Conservation (phyloP, 2,329 filamentous ascomycete genomes). For the Aspergillus fischeri region DNA sequence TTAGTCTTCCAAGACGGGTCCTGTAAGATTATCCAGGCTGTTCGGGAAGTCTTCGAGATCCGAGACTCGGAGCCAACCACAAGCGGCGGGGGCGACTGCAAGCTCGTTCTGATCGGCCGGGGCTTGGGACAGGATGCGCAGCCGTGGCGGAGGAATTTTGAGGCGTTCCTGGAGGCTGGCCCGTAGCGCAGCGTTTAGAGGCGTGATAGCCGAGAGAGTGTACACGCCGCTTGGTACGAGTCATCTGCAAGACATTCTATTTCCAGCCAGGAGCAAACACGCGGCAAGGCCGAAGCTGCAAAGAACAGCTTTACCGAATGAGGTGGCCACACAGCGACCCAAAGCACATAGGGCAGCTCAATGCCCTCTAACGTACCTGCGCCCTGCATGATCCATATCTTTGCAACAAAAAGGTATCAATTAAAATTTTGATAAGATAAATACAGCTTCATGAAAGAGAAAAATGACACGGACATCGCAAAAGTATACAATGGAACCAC, state of each 20-base stretch:
- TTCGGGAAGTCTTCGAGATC: conserved; percentile 90
- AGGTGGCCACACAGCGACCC: neutral
- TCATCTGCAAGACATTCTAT: neutral
- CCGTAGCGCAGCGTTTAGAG: neutral
- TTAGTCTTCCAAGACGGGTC: conserved; percentile 62
- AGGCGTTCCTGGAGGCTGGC: conserved; percentile 19
- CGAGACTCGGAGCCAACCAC: conserved; percentile 52
- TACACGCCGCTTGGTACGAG: neutral
- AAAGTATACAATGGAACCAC: conserved; percentile 26
- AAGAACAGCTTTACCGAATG: neutral
- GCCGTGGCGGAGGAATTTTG: conserved; percentile 35
- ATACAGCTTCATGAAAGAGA: conserved; percentile 26
- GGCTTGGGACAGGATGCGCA: conserved; percentile 33
- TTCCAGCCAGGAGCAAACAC: neutral
- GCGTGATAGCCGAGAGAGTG: neutral
- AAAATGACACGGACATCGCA: conserved; percentile 14
- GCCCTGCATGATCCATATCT: neutral
- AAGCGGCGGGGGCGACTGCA: conserved; percentile 26
- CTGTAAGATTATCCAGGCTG: conserved; percentile 79
- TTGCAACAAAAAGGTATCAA: neutral
- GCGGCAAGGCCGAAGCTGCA: neutral
- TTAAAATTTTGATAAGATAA: conserved; percentile 20
- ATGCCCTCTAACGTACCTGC: neutral
- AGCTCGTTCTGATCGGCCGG: conserved; percentile 46
- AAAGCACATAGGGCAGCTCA: neutral